Evolutionary conservation across 495 filamentous ascomycete species (phyloP), one percentile per base, ranked within the genome.

Genomic region (Podospora tetraspora): DNA sequence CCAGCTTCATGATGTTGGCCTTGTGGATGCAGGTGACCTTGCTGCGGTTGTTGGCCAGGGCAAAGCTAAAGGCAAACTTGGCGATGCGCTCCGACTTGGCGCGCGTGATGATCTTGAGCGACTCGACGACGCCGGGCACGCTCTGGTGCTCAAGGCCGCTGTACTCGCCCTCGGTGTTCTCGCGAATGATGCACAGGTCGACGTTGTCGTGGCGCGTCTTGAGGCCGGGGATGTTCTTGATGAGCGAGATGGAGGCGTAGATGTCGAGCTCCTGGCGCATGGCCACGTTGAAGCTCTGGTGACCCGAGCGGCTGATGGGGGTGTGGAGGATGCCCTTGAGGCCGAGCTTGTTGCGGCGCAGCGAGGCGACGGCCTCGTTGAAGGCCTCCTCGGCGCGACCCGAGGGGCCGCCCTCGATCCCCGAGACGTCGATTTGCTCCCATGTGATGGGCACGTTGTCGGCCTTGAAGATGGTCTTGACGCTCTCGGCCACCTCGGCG

Each of bases 1-100:
- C 94, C 63, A 99, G 85, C 86, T 99, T 98, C 95, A 99, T 99
- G 84, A 99, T 99, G 85, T 98, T 99, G 77, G 95, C 96, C 85
- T 99, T 99, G 87, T 99, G 96, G 75, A 99, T 97, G 81, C 93
- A 97, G 70, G 94, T 98, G 29, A 98, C 92, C 88, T 97, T 98
- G 85, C 95, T 92, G 75, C 96, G 87, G 88, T 96, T 93, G 84
- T 98, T 99, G 74, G 96, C 95, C 59, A 97, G 89, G 19, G 95
- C 95, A 78, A 98, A 99, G 80, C 90, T 89, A 82, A 98, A 97
- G 61, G 96, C 95, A 75, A 99, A 99, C 80, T 97, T 97, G 79
- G 93, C 92, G 74, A 99, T 98, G 68, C 95, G 92, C 87, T 99
- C 95, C 57, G 93, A 97, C 85, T 98, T 98, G 77, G 92, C 93